Base-by-base conservation (phyloP, 306 rosid species). In the Quercus gilva region DNA sequence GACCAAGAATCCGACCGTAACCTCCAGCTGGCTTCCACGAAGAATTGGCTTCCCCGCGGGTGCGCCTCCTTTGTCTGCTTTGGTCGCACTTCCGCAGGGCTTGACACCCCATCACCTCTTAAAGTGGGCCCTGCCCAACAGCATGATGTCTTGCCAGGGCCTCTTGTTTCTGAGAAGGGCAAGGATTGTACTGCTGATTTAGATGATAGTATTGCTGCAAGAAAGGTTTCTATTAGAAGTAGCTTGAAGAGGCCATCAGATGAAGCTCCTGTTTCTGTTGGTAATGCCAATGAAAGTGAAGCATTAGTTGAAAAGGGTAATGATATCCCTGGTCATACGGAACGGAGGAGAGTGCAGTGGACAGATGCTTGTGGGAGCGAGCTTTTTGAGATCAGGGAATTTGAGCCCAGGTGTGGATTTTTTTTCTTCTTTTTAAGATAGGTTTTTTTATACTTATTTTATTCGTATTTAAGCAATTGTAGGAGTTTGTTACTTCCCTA, bases 21-120 rank as follows among this genome's bases (percentile, higher is more conserved):
- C 84, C 94, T 90, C 92, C 99, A 90, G 98, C 98, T 92, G 98
- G 99, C 97, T 87, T 85, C 98, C 77, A 73, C 92, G 71, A 93
- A 95, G 94, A 91, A 83, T 76, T 82, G 90, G 69, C 86, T 80
- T 79, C 77, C 97, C 94, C 90, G 85, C 86, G 88, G 99, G 82
- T 90, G 97, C 82, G 94, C 96, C 83, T 90, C 98, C 94, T 84
- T 95, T 79, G 92, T 88, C 81, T 95, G 99, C 93, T 95, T 95
- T 84, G 93, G 96, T 77, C 92, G 94, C 88, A 79, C 97, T 86
- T 89, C 99, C 83, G 92, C 94, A 21, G 96, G 93, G 87, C 87
- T 77, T 64, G 97, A 92, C 78, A 72, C 91, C 75, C 79, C 92
- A 19, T 94, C 97, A 60, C 91, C 91, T 80, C 97, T 89, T 85